Evolutionary conservation across 176 grass and related monocot genomes (phyloP).

Genomic region (Carex littledalei): DNA sequence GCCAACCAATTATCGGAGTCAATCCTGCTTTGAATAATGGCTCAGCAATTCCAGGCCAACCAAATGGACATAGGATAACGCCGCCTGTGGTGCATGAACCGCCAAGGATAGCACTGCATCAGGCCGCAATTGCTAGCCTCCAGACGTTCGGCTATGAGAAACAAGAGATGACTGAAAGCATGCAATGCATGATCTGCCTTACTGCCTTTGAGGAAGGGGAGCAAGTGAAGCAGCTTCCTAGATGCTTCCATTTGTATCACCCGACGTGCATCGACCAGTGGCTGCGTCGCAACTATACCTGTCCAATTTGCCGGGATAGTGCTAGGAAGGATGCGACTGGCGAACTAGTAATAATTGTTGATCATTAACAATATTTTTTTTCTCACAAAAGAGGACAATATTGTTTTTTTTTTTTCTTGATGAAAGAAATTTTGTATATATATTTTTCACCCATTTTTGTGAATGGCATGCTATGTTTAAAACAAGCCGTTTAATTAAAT

Average conservation of each 20-base stretch:
- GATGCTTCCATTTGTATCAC: slow-evolving; percentile 50
- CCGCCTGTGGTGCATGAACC: background rate
- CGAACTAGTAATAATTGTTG: background rate
- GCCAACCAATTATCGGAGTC: background rate
- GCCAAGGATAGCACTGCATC: background rate
- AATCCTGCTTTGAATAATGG: background rate
- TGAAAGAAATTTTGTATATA: background rate
- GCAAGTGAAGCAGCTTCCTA: slow-evolving; percentile 23
- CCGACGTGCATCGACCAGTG: slow-evolving; percentile 37
- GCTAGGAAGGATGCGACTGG: background rate
- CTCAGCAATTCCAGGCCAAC: background rate
- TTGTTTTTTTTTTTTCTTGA: background rate
- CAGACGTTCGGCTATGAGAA: background rate
- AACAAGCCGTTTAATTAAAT: background rate
- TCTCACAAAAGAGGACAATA: background rate
- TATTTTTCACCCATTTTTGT: background rate
- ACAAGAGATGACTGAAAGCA: background rate
- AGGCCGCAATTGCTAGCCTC: background rate
- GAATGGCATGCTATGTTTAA: background rate
- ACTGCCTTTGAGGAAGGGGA: slow-evolving; percentile 20
- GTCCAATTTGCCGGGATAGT: slow-evolving; percentile 40
- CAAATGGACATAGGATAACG: background rate
- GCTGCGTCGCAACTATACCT: slow-evolving; percentile 31
- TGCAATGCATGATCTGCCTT: slow-evolving; percentile 35
- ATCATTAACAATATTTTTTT: background rate